Base-by-base conservation (phyloP, 1,284 basidiomycete genomes). In the Sanghuangporus baumii region DNA sequence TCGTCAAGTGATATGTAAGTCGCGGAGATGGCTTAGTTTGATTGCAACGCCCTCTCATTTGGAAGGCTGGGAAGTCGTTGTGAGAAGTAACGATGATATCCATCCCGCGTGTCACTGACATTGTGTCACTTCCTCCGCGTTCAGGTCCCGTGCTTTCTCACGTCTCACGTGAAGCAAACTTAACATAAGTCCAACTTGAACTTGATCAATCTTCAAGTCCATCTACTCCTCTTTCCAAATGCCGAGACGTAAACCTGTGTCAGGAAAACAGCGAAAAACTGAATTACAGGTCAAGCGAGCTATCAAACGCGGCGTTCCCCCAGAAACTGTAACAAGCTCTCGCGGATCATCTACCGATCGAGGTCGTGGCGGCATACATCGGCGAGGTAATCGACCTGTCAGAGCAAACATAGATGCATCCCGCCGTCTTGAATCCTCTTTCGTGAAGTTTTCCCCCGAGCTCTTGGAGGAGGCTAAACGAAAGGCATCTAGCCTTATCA, bases 271-370 rank as follows among this genome's bases (percentile, higher is more conserved):
- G 72, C 88, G 85, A 69, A 91, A 87, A 68, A 84, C 81, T 6
- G 81, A 89, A 66, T 79, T 87, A 5, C 84, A 88, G 71, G 79
- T 85, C 64, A 90, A 89, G 69, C 86, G 92, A n/a, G 92, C 92
- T 0, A 75, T 87, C 38, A 94, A 94, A 72, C 85, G 92, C 40
- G 92, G 90, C 18, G 89, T 93, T 67, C 71, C 80, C 5, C 74
- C 80, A 37, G 76, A 78, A 47, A 74, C 81, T 20, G 63, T 72
- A 57, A 74, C 74, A 66, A 65, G 70, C 63, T 66, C 73, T 64
- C 60, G 69, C 56, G 56, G 38, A 43, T 12, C 18, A 43, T 34
- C 43, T 11, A 16, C 2, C 36, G 34, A n/a, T 9, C 52, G 63
- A 34, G 66, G 61, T 36, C 20, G 51, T 60, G 63, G 38, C 61